Conservation (phyloP, 2,329 filamentous ascomycete species). For the Cladophialophora psammophila region DNA sequence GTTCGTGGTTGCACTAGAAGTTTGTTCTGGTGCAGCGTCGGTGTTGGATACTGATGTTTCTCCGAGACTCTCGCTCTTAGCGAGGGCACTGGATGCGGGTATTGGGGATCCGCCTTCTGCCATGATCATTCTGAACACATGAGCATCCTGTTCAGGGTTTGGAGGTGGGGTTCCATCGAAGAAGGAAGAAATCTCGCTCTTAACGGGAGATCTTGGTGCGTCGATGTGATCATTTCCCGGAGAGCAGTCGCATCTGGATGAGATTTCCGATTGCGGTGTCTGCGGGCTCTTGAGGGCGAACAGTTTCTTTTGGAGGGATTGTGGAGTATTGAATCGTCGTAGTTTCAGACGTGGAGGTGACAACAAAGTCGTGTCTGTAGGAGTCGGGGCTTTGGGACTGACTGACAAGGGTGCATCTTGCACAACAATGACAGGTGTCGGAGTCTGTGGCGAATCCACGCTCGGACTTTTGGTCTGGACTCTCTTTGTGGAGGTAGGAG, state of each 20-base stretch:
- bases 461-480: constrained; percentile 25
- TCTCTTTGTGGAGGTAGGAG: constrained; percentile 12
- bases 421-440: constrained; percentile 31
- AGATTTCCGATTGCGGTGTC: constrained; percentile 22
- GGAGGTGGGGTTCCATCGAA: constrained; percentile 25
- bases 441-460: constrained; percentile 18
- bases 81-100: constrained; percentile 5
- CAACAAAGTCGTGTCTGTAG: constrained; percentile 24
- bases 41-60: not conserved
- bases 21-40: constrained; percentile 8
- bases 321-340: constrained; percentile 28
- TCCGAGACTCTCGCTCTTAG: constrained; percentile 6
- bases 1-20: constrained; percentile 6
- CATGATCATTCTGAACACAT: constrained; percentile 26
- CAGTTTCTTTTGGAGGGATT: constrained; percentile 5
- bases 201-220: constrained; percentile 15
- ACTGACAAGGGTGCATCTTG: constrained; percentile 24
- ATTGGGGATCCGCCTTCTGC: constrained; percentile 28
- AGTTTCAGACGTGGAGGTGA: constrained; percentile 29
- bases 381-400: constrained; percentile 16
- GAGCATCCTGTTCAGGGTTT: constrained; percentile 15
- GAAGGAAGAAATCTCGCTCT: constrained; percentile 29
- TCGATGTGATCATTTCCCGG: constrained; percentile 7
- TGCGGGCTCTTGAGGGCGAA: constrained; percentile 7
- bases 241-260: constrained; percentile 1